Percentiles rank a stretch among this genome's conserved stretches.
Conservation (phyloP, 257 asterid genomes). For the Penstemon barbatus region DNA sequence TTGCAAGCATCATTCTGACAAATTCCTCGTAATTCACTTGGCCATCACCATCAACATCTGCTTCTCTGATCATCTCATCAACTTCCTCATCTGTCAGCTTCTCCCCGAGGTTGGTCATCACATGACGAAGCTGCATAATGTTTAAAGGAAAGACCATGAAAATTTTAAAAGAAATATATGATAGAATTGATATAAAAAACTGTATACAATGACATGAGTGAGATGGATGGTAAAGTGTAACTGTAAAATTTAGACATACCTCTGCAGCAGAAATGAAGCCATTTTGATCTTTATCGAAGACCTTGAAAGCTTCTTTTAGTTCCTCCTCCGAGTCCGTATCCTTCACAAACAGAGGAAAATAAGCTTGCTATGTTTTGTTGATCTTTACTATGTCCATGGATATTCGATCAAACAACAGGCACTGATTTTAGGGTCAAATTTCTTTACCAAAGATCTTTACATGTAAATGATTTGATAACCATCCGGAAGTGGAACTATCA, state of each 20-base stretch:
- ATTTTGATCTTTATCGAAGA: too few relatives aligned
- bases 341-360: conserved; percentile 32
- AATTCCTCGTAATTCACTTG: conserved; percentile 56
- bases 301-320: too few relatives aligned
- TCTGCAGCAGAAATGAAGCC: conserved; percentile 14
- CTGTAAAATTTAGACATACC: conserved; percentile 33
- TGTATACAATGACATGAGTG: background rate
- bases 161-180: background rate
- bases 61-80: conserved; percentile 60
- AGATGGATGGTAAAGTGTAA: background rate
- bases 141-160: background rate
- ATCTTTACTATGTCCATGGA: too few relatives aligned
- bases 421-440: too few relatives aligned
- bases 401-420: too few relatives aligned
- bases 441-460: too few relatives aligned
- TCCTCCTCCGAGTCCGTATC: conserved; percentile 47
- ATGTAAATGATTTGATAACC: too few relatives aligned
- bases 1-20: conserved; percentile 61
- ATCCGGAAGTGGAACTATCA: too few relatives aligned
- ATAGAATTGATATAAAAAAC: background rate
- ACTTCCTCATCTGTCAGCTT: conserved; percentile 63
- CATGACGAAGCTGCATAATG: conserved; percentile 53
- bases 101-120: conserved; percentile 63
- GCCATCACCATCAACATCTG: conserved; percentile 59
- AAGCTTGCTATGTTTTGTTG: too few relatives aligned